phyloP scores from a whole-genome alignment of 2,329 filamentous ascomycete species.

The Aspergillus aculeatinus region DNA sequence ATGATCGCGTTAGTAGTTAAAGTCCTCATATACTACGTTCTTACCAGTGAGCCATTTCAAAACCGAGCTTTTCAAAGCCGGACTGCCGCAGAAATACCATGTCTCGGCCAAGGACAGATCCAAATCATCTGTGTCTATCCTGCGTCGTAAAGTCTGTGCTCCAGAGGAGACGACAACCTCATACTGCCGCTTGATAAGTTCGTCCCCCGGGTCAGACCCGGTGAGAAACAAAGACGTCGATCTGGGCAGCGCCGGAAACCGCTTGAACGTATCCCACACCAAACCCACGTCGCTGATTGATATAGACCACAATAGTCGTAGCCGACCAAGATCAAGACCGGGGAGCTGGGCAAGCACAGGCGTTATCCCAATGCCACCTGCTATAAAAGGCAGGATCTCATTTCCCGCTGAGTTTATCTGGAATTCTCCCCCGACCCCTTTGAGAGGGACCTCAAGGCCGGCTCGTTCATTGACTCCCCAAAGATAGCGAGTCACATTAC shows the following conservation, averaged over 20 bases:
- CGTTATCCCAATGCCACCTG: slow-evolving; percentile 80
- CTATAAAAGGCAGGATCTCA: slow-evolving; percentile 61
- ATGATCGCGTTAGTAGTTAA: slow-evolving; percentile 48
- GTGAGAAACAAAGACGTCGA: slow-evolving; percentile 67
- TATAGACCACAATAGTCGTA: slow-evolving; percentile 70
- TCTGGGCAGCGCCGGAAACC: slow-evolving; percentile 52
- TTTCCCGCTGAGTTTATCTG: slow-evolving; percentile 35
- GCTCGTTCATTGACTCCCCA: slow-evolving; percentile 56
- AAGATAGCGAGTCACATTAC: slow-evolving; percentile 66
- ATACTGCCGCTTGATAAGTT: slow-evolving; percentile 44
- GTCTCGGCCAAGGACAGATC: slow-evolving; percentile 37
- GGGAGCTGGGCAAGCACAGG: slow-evolving; percentile 71
- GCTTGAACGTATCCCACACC: slow-evolving; percentile 58
- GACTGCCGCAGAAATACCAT: slow-evolving; percentile 63
- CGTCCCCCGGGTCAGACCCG: slow-evolving; percentile 31
- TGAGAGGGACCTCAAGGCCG: slow-evolving; percentile 62
- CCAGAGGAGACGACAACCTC: slow-evolving; percentile 35
- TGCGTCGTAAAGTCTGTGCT: slow-evolving; percentile 43
- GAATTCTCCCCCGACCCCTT: slow-evolving; percentile 72
- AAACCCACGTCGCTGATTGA: slow-evolving; percentile 61
- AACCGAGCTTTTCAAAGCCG: slow-evolving; percentile 50
- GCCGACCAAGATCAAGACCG: slow-evolving; percentile 46
- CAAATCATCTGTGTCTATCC: slow-evolving; percentile 51
- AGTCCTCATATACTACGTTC: slow-evolving; percentile 59
- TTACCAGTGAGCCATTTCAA: slow-evolving; percentile 57